A percentile compares a stretch with the other conserved stretches of the same genome.
phyloP scores from a whole-genome alignment of 139 green algal genomes.

The Chlorella ohadii region DNA sequence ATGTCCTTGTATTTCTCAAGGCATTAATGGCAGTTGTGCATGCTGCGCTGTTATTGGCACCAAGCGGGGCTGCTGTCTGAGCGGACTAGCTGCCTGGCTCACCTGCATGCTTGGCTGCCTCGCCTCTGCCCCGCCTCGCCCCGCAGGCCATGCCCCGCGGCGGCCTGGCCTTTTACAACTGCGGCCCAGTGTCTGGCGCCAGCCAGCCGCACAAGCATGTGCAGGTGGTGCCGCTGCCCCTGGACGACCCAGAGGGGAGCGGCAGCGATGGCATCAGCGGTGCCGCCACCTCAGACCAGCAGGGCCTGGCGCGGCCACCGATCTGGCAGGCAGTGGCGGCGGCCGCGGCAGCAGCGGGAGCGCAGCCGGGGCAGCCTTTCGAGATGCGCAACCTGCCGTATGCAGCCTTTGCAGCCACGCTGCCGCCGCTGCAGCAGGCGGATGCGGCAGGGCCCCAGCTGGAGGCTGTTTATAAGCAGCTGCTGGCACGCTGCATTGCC shows the following conservation, averaged over 20 bases:
- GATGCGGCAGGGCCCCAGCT: background rate
- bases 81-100: too few species aligned
- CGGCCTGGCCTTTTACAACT: slow-evolving; percentile 88
- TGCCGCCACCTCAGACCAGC: background rate
- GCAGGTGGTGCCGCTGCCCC: slow-evolving; percentile 71
- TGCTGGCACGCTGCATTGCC: background rate
- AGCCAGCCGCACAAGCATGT: slow-evolving; percentile 91
- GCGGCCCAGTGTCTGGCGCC: slow-evolving; percentile 67
- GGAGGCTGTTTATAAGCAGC: background rate
- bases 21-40: too few species aligned
- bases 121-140: background rate
- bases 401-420: slow-evolving; percentile 27
- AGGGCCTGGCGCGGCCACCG: background rate
- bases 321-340: slow-evolving; percentile 15
- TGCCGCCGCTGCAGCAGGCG: background rate
- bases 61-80: too few species aligned
- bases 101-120: background rate
- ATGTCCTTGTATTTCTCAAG: too few species aligned
- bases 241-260: slow-evolving; percentile 3
- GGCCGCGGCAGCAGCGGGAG: background rate
- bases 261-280: background rate
- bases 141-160: slow-evolving; percentile 66
- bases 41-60: too few species aligned
- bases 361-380: background rate
- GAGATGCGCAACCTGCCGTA: slow-evolving; percentile 51